phyloP scores from a whole-genome alignment of 1,284 basidiomycete species.

The Ganoderma meredithae region DNA sequence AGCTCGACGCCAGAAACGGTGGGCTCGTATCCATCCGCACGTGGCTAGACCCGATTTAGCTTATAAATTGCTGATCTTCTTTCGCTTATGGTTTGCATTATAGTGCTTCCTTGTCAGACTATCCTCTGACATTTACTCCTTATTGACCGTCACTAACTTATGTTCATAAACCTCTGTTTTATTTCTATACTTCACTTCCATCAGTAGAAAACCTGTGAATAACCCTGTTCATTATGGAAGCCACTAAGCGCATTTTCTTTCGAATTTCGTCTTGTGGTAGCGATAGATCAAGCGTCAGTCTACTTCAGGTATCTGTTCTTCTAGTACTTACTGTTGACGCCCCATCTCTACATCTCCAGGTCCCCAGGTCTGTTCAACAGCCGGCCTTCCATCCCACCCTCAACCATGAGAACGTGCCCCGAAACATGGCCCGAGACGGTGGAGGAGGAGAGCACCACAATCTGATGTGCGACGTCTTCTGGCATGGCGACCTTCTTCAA shows the following conservation, averaged over 20 bases:
- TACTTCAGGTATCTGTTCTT: too few species aligned
- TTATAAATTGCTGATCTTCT: background rate
- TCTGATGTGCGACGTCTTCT: slow-evolving; percentile 70
- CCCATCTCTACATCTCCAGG: slow-evolving; percentile 26
- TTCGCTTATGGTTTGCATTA: background rate
- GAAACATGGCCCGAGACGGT: slow-evolving; percentile 75
- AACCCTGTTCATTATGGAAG: too few species aligned
- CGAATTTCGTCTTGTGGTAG: too few species aligned
- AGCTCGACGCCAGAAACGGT: slow-evolving; percentile 21
- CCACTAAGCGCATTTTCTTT: too few species aligned
- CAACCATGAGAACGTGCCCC: slow-evolving; percentile 75
- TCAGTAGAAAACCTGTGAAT: too few species aligned
- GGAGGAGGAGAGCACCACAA: slow-evolving; percentile 67
- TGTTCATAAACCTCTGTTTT: too few species aligned
- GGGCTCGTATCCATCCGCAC: slow-evolving; percentile 22
- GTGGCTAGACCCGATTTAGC: slow-evolving; percentile 18
- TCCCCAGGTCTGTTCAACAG: slow-evolving; percentile 53
- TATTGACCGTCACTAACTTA: background rate
- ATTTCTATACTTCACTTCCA: too few species aligned
- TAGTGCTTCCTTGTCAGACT: background rate
- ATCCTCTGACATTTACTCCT: background rate
- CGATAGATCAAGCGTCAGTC: background rate
- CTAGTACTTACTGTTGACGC: too few species aligned
- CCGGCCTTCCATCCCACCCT: slow-evolving; percentile 81
- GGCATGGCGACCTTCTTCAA: slow-evolving; percentile 75